Conservation (phyloP, 164 flowering plant species). For the Vitis amurensis region DNA sequence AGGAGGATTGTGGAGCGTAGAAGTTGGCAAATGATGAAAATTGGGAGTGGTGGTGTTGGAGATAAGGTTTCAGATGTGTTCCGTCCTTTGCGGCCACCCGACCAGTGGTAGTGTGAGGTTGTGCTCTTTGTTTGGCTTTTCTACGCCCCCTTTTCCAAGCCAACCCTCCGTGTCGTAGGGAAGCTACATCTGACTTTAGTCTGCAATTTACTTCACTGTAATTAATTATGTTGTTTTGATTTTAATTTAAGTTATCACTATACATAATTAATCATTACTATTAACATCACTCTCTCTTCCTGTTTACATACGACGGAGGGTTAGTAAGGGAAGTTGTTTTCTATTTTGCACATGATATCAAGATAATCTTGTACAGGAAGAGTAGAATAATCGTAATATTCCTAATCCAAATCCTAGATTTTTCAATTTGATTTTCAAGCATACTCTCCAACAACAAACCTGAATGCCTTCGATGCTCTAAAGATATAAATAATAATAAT, state of each 20-base stretch:
- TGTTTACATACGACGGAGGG: neutral
- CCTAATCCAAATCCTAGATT: neutral
- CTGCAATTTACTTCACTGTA: neutral
- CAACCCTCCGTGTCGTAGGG: conserved; percentile 8
- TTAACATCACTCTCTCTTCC: neutral
- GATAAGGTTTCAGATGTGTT: conserved; percentile 35
- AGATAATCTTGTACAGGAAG: neutral
- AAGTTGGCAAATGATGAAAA: conserved; percentile 18
- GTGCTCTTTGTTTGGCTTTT: conserved; percentile 34
- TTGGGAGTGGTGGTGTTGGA: conserved; percentile 16
- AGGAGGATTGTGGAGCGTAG: neutral
- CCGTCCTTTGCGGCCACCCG: conserved; percentile 24
- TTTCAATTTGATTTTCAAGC: no score
- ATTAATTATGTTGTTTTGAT: conserved; percentile 1
- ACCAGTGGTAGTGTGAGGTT: conserved; percentile 16
- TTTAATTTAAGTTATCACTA: conserved; percentile 4
- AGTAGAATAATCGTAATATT: neutral
- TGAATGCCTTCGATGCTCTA: no score
- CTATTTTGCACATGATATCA: neutral
- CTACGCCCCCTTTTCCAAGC: neutral
- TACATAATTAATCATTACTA: neutral
- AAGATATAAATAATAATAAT: no score
- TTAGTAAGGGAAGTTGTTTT: neutral
- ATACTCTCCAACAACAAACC: no score
- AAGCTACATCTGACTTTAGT: conserved; percentile 8